phyloP scores from a whole-genome alignment of 108 stramenopile species.

The Schizochytrium sp. region DNA sequence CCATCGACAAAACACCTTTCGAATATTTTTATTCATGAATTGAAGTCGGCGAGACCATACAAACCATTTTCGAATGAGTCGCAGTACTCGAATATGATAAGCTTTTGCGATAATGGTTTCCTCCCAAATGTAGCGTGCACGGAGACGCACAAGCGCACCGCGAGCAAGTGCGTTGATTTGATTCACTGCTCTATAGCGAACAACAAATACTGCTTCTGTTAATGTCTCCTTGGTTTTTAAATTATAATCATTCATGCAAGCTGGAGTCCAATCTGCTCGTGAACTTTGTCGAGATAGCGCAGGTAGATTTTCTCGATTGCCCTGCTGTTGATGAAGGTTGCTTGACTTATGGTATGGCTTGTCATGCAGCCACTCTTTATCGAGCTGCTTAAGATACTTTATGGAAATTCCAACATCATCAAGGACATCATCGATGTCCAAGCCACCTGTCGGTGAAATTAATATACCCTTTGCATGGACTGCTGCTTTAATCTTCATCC shows the following conservation, averaged over 20 bases:
- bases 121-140: constrained; percentile 5
- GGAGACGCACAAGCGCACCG: constrained; percentile 8
- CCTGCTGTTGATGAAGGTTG: not conserved
- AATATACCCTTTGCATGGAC: constrained; percentile 24
- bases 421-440: not conserved
- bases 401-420: not conserved
- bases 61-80: constrained; percentile 27
- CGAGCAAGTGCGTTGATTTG: constrained; percentile 11
- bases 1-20: constrained; percentile 55
- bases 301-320: not conserved
- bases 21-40: constrained; percentile 25
- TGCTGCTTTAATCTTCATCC: constrained; percentile 7
- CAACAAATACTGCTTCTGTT: not conserved
- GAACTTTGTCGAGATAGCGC: not conserved
- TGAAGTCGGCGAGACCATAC: not conserved
- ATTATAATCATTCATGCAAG: not conserved
- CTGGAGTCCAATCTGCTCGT: not conserved
- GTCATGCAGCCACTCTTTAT: constrained; percentile 30
- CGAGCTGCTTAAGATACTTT: not conserved
- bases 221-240: not conserved
- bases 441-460: not conserved
- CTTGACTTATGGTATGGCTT: constrained; percentile 30
- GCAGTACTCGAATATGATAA: not conserved
- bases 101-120: constrained; percentile 41
- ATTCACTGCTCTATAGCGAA: not conserved